Evolutionary conservation across 2,329 filamentous ascomycete genomes (phyloP), one percentile per base, ranked within the genome.

Genomic region (Colletotrichum shisoi): DNA sequence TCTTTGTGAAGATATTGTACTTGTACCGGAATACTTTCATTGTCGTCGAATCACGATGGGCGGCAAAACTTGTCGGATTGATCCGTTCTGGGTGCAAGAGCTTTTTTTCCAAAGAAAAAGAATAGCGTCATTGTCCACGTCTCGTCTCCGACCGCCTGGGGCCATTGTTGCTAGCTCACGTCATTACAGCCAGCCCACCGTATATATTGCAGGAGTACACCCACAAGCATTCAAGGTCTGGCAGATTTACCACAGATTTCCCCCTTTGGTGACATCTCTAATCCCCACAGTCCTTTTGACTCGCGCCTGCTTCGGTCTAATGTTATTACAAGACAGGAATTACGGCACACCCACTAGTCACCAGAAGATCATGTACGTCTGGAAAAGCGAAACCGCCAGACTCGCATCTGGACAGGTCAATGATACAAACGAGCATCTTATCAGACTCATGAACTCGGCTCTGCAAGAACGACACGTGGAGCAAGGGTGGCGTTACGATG

Each of bases 391-490:
- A 13, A 34, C 24, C 7, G 9, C 8, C 27, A 5, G 27, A 5
- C 17, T 31, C 3, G 27, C 48, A 34, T 34, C 27, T 12, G 17
- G 4, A 13, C 48, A 34, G 31, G 49, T 37, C 17, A 45, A 15
- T 8, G 40, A n/a, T 17, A 19, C 40, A 13, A 21, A 58, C 24
- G n/a, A 53, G 17, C 31, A 63, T 34, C 31, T 63, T 2, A 58
- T 19, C 13, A 59, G 61, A 31, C 64, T 67, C 27, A 64, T 44
- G 54, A 67, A 64, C 37, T 64, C 64, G 19, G 61, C 64, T 42
- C 37, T 67, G 6, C 61, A 56, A 24, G 64, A 67, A 48, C 54
- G 44, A 7, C 61, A 67, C 27, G 12, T 59, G 6, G 19, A n/a
- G 19, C 54, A 34, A 6, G 13, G 11, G 3, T 67, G 64, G 64